A percentile compares a stretch with the other conserved stretches of the same genome.
Evolutionary conservation across 805 yeast species (phyloP).

Genomic region (Maudiozyma pseudohumilis): DNA sequence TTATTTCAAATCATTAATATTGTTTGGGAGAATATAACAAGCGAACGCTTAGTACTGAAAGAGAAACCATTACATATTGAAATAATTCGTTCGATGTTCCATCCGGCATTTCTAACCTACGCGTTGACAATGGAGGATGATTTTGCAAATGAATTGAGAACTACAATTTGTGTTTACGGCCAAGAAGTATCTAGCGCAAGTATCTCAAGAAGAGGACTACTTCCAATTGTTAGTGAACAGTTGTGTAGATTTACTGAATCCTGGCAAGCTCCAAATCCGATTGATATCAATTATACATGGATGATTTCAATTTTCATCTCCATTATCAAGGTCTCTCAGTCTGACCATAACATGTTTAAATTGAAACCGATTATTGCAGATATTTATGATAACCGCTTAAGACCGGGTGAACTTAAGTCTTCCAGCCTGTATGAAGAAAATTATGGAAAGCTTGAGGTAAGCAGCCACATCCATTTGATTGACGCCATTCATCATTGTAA

Average conservation of each 20-base stretch:
- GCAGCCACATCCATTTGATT: conserved; percentile 41
- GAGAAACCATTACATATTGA: conserved; percentile 54
- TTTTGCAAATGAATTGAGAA: conserved; percentile 18
- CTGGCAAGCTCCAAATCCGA: conserved; percentile 30
- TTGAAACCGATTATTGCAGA: conserved; percentile 49
- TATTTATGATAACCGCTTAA: conserved; percentile 37
- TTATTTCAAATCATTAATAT: conserved; percentile 5
- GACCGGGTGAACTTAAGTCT: conserved; percentile 12
- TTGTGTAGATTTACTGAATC: conserved; percentile 37
- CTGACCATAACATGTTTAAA: conserved; percentile 44
- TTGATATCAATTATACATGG: conserved; percentile 33
- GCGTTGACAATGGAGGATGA: conserved; percentile 29
- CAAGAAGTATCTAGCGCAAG: conserved; percentile 39
- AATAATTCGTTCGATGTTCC: conserved; percentile 43
- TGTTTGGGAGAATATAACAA: conserved; percentile 51
- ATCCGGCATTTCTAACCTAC: conserved; percentile 31
- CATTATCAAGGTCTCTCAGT: conserved; percentile 42
- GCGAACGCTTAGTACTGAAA: conserved; percentile 51
- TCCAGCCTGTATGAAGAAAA: conserved; percentile 32
- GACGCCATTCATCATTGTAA: conserved; percentile 35
- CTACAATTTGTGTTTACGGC: conserved; percentile 21
- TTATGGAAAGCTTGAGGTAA: conserved; percentile 51
- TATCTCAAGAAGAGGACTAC: conserved; percentile 54
- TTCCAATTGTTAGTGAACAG: conserved; percentile 46
- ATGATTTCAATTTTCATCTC: conserved; percentile 39